Evolutionary conservation across 257 asterid species (phyloP), one percentile per base, ranked within the genome.

Genomic region (Solanum rostratum): DNA sequence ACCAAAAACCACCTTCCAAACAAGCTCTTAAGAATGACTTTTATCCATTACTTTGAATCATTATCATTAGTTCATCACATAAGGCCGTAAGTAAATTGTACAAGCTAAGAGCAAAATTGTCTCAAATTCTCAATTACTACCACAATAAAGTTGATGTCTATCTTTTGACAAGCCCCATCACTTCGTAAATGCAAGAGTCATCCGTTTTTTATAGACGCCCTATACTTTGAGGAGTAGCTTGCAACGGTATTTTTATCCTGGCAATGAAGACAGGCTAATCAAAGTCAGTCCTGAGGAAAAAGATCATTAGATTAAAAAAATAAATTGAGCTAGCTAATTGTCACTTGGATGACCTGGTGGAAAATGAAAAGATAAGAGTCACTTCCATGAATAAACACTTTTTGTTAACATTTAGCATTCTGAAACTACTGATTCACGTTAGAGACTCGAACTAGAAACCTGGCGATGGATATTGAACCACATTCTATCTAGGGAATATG

Each of bases 151-250:
- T 0, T 1, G n/a, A 3, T 2, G 14, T n/a, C 27, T 55, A 55
- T 20, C 29, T 57, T 57, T 27, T 57, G 10, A 9, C 1, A 0
- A 5, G 13, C 6, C 14, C 29, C 9, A 10, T 20, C 29, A 20
- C 27, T n/a, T 20, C 29, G 6, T 22, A 24, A 16, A 60, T 22
- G 18, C 18, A 22, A 60, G 33, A 24, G 8, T 1, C 3, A 14
- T 65, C 2, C 11, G 0, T 0, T 63, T 63, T 10, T 27, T 27
- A 14, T 5, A 10, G 0, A 60, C 11, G 19, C 27, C 24, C 11
- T 0, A 19, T 55, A 7, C 0, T 55, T 54, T 18, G 0, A 53
- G 0, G 0, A 18, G 0, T 50, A 19, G 6, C 29, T 57, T 57
- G 14, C 63, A 20, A 20, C 10, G 0, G 0, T 60, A 4, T 10